Evolutionary conservation across 108 stramenopile genomes (phyloP), one percentile per base, ranked within the genome.

Genomic region (Fistulifera solaris): DNA sequence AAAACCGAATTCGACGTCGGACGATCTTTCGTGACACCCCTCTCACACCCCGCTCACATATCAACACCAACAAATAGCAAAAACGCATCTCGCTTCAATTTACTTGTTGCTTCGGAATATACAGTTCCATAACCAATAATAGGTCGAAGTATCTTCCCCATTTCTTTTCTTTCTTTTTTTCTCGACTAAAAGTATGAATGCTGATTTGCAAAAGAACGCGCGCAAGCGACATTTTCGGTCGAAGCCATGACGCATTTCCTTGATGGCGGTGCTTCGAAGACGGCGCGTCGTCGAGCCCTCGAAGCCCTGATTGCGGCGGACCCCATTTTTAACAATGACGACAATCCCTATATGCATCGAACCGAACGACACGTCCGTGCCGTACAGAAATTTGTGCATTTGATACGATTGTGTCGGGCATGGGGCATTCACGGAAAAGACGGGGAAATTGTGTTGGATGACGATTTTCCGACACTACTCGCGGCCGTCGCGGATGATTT

Each of bases 361-460:
- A 83, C 82, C 16, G 86, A 89, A 43, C 69, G 85, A 10, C 92
- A 94, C 61, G 58, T 70, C 12, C 71, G 86, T 16, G 80, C 77
- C 3, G 58, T 86, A 45, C 88, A 87, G 50, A 94, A 94, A 64
- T 80, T 80, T 41, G 85, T 89, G 0, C 56, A 85, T 1, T 35
- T 94, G 56, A 66, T 94, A 19, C 85, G 87, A 57, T 38, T 94
- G 23, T 92, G 89, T 70, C 81, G 89, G 21, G 66, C 73, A 38
- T 56, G 84, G 40, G 83, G 81, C 1, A 77, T 87, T 22, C 3
- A 52, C 67, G 14, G 63, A 68, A 38, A 41, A 12, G 70, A 73
- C 19, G 85, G 85, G 18, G 71, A 80, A 56, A 69, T 93, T 43
- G 58, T 60, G 24, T 31, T 63, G 22, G 60, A 71, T 19, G 42